Evolutionary conservation across 306 rosid species (phyloP), one percentile per base, ranked within the genome.

Genomic region (Casuarina equisetifolia): DNA sequence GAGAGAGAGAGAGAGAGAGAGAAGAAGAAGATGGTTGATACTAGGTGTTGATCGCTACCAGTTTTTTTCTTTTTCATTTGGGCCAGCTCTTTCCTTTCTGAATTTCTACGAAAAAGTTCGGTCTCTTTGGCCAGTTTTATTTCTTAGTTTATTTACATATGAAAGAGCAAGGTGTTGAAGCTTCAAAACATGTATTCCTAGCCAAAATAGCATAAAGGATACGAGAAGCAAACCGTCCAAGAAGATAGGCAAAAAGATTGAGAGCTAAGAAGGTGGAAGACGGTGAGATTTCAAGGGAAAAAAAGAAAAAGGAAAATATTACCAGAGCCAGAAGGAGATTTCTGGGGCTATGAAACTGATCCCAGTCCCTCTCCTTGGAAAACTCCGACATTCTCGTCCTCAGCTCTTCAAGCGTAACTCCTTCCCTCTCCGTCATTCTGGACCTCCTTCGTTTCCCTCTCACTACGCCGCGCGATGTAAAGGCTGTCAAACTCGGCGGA

Each of bases 281-380:
- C 54, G 2, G 1, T 4, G n/a, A 50, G 16, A 50, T 50, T 50
- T 50, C 3, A 50, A 0, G 54, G 11, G 17, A 64, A 38, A 64
- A 16, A 17, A 0, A 0, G 6, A 3, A 17, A 50, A 54, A 64
- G 13, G 39, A 16, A 17, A 0, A 0, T 3, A 66, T 72, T 72
- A 72, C 75, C 62, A 72, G 62, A 50, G 62, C 75, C 75, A 72
- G 20, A 49, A 72, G 75, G 11, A 72, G 75, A 72, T 72, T 72
- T 72, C 75, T 72, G 7, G 75, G 75, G 61, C 75, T 51, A 72
- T 72, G 75, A 51, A 72, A 72, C 55, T 51, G 75, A 72, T 51
- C 75, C 75, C 75, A 72, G 62, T 72, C 75, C 13, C 62, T 72
- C 15, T 72, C 75, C 75, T 49, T 50, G 25, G 58, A 45, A 72